A percentile compares a stretch with the other conserved stretches of the same genome.
These are phyloP conservation scores for Starmerella roubikii DNA, from an alignment of 805 yeast genomes.

Conservation along the genomic window DNA sequence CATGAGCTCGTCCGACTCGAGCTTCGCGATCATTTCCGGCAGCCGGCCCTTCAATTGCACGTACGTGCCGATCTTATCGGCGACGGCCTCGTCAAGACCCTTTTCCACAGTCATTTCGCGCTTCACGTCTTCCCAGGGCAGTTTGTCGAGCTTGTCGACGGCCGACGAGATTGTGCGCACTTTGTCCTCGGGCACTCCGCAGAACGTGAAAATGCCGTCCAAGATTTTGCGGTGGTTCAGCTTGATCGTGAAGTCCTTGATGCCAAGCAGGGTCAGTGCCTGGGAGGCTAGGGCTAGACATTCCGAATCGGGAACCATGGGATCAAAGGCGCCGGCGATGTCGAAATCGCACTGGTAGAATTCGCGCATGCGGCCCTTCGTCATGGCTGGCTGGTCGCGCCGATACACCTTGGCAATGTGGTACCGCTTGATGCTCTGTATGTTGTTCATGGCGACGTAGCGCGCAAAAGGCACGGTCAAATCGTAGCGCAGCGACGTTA, in stretches of 20 bases:
- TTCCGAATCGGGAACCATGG: conserved; percentile 96
- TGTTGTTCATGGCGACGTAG: conserved; percentile 88
- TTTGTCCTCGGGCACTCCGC: conserved; percentile 90
- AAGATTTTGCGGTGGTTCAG: conserved; percentile 89
- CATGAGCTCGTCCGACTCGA: conserved; percentile 47
- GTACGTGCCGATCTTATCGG: conserved; percentile 82
- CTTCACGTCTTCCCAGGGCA: conserved; percentile 89
- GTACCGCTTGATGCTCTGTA: conserved; percentile 78
- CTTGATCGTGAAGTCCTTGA: conserved; percentile 79
- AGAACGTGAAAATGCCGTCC: conserved; percentile 88
- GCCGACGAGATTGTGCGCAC: conserved; percentile 89
- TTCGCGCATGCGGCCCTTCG: conserved; percentile 99
- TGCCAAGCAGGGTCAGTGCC: conserved; percentile 73
- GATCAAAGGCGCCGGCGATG: conserved; percentile 82
- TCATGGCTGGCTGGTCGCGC: conserved; percentile 99
- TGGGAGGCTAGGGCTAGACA: conserved; percentile 66
- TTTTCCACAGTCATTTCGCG: conserved; percentile 87
- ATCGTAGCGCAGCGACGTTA: conserved; percentile 89
- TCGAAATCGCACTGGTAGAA: conserved; percentile 98
- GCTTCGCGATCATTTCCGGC: conserved; percentile 33
- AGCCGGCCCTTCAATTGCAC: conserved; percentile 65
- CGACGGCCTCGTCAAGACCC: conserved; percentile 79
- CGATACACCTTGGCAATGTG: conserved; percentile 98
- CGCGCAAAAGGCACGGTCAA: conserved; percentile 97
- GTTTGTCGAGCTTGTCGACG: conserved; percentile 89